Conservation (phyloP, 2,329 filamentous ascomycete genomes). For the Hypoxylon rubiginosum region DNA sequence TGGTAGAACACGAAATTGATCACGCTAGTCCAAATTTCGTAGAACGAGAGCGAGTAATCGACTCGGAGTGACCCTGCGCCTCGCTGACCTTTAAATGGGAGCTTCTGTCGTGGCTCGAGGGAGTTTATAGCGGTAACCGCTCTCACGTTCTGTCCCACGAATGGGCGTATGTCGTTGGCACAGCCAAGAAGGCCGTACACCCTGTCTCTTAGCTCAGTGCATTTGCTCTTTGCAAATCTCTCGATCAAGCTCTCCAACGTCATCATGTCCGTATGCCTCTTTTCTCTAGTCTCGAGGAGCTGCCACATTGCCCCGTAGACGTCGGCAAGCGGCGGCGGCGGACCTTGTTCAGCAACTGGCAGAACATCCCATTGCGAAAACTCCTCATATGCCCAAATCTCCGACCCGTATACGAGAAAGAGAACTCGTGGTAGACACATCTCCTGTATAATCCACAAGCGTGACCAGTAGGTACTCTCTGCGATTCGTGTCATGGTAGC, state of each 20-base stretch:
- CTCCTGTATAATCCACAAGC: neutral
- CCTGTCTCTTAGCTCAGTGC: neutral
- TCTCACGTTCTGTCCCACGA: neutral
- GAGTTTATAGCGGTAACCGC: neutral
- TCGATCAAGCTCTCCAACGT: too few species aligned
- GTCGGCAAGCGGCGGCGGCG: too few species aligned
- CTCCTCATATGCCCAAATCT: neutral
- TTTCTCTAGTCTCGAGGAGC: too few species aligned
- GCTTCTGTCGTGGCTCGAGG: too few species aligned
- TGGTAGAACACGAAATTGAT: neutral
- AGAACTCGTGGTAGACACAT: neutral
- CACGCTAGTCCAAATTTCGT: neutral
- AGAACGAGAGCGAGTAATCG: neutral
- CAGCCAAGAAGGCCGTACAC: neutral
- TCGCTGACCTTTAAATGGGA: neutral
- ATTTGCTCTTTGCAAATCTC: neutral
- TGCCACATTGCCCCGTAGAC: too few species aligned
- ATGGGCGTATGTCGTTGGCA: neutral
- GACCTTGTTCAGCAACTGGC: too few species aligned
- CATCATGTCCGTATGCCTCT: too few species aligned
- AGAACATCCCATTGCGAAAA: neutral
- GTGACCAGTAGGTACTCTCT: neutral
- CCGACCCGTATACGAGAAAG: neutral
- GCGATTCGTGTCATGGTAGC: neutral
- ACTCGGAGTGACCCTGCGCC: neutral